Evolutionary conservation across 768 basidiomycete genomes (phyloP).

Genomic region (Auriculariales sp.): DNA sequence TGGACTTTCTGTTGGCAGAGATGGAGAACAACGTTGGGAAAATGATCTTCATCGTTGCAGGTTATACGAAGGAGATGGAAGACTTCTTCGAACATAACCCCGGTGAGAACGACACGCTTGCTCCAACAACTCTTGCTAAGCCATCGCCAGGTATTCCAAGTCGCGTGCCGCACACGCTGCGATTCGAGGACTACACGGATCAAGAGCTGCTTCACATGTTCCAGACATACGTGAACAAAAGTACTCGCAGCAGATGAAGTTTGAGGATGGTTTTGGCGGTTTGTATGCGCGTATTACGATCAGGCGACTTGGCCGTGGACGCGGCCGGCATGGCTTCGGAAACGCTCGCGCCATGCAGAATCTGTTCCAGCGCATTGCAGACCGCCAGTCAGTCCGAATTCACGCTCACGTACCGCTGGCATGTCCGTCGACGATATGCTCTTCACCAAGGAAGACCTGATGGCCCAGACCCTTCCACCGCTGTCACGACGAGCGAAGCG

Average conservation of each 20-base stretch:
- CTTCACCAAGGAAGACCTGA: conserved; percentile 38
- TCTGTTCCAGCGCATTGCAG: conserved; percentile 28
- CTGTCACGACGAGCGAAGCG: conserved; percentile 27
- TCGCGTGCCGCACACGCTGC: conserved; percentile 47
- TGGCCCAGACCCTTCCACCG: conserved; percentile 49
- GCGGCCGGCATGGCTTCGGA: conserved; percentile 47
- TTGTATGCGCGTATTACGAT: conserved; percentile 41
- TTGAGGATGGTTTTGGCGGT: conserved; percentile 39
- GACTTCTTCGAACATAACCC: conserved; percentile 67
- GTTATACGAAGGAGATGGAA: conserved; percentile 61
- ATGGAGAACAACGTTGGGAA: conserved; percentile 58
- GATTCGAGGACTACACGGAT: conserved; percentile 49
- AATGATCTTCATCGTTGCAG: conserved; percentile 55
- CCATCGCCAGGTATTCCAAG: conserved; percentile 50
- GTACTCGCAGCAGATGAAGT: conserved; percentile 34
- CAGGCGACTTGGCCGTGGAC: conserved; percentile 44
- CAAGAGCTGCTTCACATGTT: conserved; percentile 42
- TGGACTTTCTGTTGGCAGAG: conserved; percentile 58
- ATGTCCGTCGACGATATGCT: conserved; percentile 31
- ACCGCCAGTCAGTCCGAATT: conserved; percentile 42
- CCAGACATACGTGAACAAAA: conserved; percentile 30
- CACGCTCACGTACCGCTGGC: conserved; percentile 26
- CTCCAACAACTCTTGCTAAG: too few species aligned
- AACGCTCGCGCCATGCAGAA: conserved; percentile 50
- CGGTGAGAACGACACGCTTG: too few species aligned